A percentile compares a stretch with the other conserved stretches of the same genome.
phyloP scores from a whole-genome alignment of 352 stramenopile species.

The Thalassiosira mediterranea region DNA sequence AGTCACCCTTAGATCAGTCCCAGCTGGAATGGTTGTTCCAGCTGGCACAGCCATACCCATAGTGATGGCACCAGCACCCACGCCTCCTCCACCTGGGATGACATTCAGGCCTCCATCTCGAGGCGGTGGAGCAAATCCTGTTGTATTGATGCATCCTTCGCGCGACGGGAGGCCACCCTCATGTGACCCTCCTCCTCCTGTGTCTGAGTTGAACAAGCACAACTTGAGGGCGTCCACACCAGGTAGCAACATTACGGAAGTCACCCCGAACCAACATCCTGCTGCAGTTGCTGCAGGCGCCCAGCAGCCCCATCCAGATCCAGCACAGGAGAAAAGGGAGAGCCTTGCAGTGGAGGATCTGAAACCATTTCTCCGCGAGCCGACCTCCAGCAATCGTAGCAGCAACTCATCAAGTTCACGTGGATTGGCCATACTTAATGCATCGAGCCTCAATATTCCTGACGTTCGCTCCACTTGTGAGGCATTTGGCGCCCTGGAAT shows the following conservation, averaged over 20 bases:
- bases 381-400: not conserved
- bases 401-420: slow-evolving; percentile 32
- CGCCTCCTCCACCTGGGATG: not conserved
- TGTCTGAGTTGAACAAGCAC: slow-evolving; percentile 12
- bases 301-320: too few relatives aligned
- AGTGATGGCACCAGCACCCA: slow-evolving; percentile 1
- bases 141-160: not conserved
- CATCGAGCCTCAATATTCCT: slow-evolving; percentile 40
- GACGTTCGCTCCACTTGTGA: slow-evolving; percentile 77
- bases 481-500: slow-evolving; percentile 72
- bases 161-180: too few relatives aligned
- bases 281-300: too few relatives aligned
- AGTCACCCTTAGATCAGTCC: too few relatives aligned
- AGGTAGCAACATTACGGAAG: slow-evolving; percentile 5
- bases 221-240: slow-evolving; percentile 18
- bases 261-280: too few relatives aligned
- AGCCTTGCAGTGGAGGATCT: slow-evolving; percentile 28
- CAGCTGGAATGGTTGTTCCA: not conserved
- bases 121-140: not conserved
- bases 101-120: not conserved
- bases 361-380: slow-evolving; percentile 35
- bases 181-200: not conserved
- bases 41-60: too few relatives aligned
- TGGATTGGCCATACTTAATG: slow-evolving; percentile 68
- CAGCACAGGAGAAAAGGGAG: slow-evolving; percentile 36